Evolutionary conservation across 2,329 filamentous ascomycete genomes (phyloP).

Genomic region (Apiospora koreana): DNA sequence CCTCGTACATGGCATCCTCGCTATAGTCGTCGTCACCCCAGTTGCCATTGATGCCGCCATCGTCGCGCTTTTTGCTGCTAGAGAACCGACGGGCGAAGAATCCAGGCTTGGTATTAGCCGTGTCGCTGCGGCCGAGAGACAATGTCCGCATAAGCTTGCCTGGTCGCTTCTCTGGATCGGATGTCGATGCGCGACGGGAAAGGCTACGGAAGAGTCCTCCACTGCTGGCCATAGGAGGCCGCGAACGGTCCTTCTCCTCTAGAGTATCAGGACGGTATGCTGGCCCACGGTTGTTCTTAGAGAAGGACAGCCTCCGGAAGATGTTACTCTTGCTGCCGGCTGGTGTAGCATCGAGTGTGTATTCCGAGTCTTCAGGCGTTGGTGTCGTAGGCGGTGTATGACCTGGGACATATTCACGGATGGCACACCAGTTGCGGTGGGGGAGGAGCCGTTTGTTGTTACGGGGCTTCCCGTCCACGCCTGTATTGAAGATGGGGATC

Average conservation of each 20-base stretch:
- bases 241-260: constrained; percentile 41
- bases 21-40: constrained; percentile 48
- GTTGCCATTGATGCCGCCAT: constrained; percentile 57
- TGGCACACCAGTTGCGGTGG: constrained; percentile 93
- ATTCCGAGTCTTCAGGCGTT: constrained; percentile 48
- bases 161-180: constrained; percentile 37
- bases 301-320: constrained; percentile 45
- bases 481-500: constrained; percentile 89
- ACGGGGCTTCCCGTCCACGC: constrained; percentile 83
- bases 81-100: constrained; percentile 44
- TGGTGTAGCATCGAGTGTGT: constrained; percentile 38
- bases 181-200: constrained; percentile 40
- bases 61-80: constrained; percentile 39
- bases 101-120: constrained; percentile 40
- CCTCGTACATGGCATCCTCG: constrained; percentile 30
- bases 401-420: constrained; percentile 80
- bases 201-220: constrained; percentile 49
- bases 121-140: constrained; percentile 59
- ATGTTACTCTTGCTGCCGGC: constrained; percentile 39
- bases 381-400: constrained; percentile 73
- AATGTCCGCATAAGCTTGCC: constrained; percentile 56
- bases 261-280: constrained; percentile 38
- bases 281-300: constrained; percentile 38
- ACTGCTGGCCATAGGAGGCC: constrained; percentile 50
- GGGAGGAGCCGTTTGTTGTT: constrained; percentile 91